Conservation (phyloP, 164 flowering plant genomes). For the Echeveria elegans region DNA sequence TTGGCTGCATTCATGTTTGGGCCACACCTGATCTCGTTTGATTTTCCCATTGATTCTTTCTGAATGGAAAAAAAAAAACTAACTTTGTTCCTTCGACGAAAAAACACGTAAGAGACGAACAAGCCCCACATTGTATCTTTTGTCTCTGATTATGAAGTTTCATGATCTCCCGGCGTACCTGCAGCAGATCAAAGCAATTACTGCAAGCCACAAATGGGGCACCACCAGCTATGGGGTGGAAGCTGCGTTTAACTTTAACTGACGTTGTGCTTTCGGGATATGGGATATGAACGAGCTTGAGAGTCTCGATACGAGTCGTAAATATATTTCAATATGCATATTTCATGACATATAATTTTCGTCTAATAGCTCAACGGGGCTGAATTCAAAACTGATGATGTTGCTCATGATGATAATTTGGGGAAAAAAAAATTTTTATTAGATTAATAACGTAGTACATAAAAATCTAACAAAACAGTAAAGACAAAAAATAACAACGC, state of each 20-base stretch:
- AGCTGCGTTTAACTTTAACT: conserved; percentile 22
- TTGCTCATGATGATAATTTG: no score
- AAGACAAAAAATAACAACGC: no score
- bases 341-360: no score
- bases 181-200: conserved; percentile 65
- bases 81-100: background rate
- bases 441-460: no score
- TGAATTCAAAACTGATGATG: no score
- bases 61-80: background rate
- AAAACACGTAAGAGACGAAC: background rate
- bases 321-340: no score
- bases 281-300: conserved; percentile 21
- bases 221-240: conserved; percentile 60
- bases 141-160: conserved; percentile 3
- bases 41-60: conserved; percentile 9
- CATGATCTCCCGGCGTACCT: conserved; percentile 37
- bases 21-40: conserved; percentile 14
- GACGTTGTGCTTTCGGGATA: conserved; percentile 25
- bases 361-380: no score
- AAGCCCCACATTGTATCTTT: conserved; percentile 2
- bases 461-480: no score
- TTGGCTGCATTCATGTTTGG: conserved; percentile 10
- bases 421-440: no score
- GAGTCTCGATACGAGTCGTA: no score
- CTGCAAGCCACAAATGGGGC: conserved; percentile 69